Conservation (phyloP, 1,284 basidiomycete genomes). For the Sporisorium graminicola region DNA sequence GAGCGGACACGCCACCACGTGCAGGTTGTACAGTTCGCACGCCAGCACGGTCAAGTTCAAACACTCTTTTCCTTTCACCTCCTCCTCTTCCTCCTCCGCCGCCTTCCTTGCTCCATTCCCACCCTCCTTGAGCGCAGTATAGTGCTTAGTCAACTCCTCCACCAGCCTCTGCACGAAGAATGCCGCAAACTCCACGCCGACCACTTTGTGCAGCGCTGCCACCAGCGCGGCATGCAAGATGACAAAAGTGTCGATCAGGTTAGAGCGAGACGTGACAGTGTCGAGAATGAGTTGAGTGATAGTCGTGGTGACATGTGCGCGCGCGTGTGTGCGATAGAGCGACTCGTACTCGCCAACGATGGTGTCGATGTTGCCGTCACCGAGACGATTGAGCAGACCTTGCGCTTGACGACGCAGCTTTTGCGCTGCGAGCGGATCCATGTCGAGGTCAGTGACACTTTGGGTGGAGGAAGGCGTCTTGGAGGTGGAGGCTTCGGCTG, state of each 20-base stretch:
- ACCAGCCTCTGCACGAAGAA: conserved; percentile 59
- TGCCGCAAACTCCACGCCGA: conserved; percentile 90
- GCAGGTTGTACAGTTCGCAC: conserved; percentile 94
- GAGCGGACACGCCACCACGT: conserved; percentile 87
- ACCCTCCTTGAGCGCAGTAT: conserved; percentile 12
- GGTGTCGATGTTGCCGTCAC: conserved; percentile 87
- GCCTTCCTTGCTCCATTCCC: neutral
- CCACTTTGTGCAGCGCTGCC: conserved; percentile 83
- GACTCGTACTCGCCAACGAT: conserved; percentile 84
- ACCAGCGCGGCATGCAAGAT: conserved; percentile 90
- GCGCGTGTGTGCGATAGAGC: conserved; percentile 81
- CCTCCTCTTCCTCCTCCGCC: conserved; percentile 43
- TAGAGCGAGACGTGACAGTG: conserved; percentile 84
- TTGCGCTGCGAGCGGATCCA: conserved; percentile 69
- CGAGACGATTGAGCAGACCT: conserved; percentile 86
- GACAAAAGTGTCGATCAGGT: conserved; percentile 87
- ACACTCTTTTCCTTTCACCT: conserved; percentile 78
- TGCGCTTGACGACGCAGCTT: conserved; percentile 85
- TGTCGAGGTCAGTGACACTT: conserved; percentile 47
- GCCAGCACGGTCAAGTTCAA: conserved; percentile 88
- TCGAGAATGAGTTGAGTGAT: conserved; percentile 84
- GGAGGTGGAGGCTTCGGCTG: conserved; percentile 42
- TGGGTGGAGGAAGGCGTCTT: neutral
- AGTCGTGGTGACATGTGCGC: conserved; percentile 86
- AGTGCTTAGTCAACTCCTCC: conserved; percentile 41